Evolutionary conservation across 768 basidiomycete genomes (phyloP), one percentile per base, ranked within the genome.

Genomic region (Rhodotorula graminis): DNA sequence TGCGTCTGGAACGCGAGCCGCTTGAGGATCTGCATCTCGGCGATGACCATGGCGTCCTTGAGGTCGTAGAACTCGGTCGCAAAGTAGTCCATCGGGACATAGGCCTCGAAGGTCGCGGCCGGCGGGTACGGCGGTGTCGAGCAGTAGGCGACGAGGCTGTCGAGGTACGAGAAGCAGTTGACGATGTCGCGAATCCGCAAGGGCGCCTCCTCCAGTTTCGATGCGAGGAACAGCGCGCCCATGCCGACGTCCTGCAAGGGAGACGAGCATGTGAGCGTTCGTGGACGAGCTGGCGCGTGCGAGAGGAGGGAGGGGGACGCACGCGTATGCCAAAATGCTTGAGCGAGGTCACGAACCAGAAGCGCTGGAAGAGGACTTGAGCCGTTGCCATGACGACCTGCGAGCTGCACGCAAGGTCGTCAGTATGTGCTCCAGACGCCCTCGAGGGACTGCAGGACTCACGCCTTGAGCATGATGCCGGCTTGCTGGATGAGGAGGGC

Each of bases 11-110:
- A 99, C 2, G 92, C 95, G 19, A 99, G 85, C 33, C 95, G 86
- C 81, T 99, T 99, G 75, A 99, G 85, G 31, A 98, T 86, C 80
- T 99, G 96, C 92, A 98, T 98, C 82, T 99, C 96, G 3, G 90
- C 88, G 23, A 94, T 89, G 31, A 97, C 92, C 61, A 97, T 84
- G 14, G 90, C 89, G 79, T 99, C 96, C 79, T 95, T 97, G 81
- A 92, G 85, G 73, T 94, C 91, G 83, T 97, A 97, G 79, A 95
- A 98, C 4, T 88, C 88, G 77, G 85, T 86, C 23, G 90, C 88
- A 80, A 91, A 93, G 82, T 93, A 94, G 27, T 90, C 88, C 91
- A 93, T 94, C 21, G 92, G 89, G 6, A 82, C 71, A 81, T 93
- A 92, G 77, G 85, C 85, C 14, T 50, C 53, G 64, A 29, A 64